Conservation (phyloP, 1,284 basidiomycete species). For the Pterulicium gracile region DNA sequence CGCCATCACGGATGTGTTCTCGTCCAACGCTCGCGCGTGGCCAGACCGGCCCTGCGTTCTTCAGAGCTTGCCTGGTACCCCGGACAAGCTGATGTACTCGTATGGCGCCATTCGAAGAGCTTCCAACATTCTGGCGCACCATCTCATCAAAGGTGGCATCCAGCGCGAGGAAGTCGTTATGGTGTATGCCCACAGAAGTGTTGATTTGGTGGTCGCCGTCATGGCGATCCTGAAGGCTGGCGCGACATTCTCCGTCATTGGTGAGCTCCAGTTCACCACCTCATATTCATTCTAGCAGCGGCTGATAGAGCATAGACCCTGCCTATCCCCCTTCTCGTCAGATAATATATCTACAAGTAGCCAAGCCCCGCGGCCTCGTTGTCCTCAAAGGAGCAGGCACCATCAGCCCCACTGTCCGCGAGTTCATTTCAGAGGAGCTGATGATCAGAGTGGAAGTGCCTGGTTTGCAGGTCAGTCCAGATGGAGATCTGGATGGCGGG, state of each 20-base stretch:
- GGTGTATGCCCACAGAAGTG: slow-evolving; percentile 96
- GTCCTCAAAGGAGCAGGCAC: slow-evolving; percentile 87
- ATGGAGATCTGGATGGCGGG: slow-evolving; percentile 65
- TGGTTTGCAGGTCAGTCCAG: slow-evolving; percentile 66
- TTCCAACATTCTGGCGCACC: slow-evolving; percentile 86
- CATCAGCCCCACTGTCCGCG: slow-evolving; percentile 75
- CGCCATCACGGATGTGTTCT: slow-evolving; percentile 91
- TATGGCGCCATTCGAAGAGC: slow-evolving; percentile 81
- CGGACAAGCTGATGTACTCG: slow-evolving; percentile 56
- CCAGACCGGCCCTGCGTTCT: slow-evolving; percentile 80
- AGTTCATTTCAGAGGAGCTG: slow-evolving; percentile 77
- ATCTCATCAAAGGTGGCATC: slow-evolving; percentile 78
- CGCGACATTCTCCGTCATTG: slow-evolving; percentile 96
- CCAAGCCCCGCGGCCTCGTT: slow-evolving; percentile 87
- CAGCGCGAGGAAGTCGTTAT: slow-evolving; percentile 96
- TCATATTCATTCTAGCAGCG: slow-evolving; percentile 8
- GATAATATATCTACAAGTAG: slow-evolving; percentile 92
- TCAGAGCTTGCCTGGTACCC: slow-evolving; percentile 57
- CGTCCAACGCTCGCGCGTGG: slow-evolving; percentile 64
- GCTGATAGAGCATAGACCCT: slow-evolving; percentile 54
- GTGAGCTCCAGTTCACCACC: slow-evolving; percentile 30
- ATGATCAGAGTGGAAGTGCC: slow-evolving; percentile 90
- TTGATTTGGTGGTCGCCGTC: slow-evolving; percentile 95
- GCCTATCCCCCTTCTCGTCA: slow-evolving; percentile 94
- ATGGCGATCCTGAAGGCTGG: slow-evolving; percentile 97